Base-by-base conservation (phyloP, 352 stramenopile species). In the Pythium sukuiense region DNA sequence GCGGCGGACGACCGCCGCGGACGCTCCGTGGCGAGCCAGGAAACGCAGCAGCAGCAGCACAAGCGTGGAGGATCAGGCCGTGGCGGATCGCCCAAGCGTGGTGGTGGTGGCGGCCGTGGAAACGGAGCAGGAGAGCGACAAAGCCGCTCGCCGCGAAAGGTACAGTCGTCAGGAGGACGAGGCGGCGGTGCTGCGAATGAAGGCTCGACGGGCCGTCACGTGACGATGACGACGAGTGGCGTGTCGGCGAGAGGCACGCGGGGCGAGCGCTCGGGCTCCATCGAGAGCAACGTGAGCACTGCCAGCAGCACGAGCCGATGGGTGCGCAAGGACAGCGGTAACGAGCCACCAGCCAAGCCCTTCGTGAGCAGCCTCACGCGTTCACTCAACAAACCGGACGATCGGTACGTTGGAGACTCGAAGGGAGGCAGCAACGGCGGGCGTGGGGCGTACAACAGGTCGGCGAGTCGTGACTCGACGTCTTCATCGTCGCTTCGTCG, bases 271-370 rank as follows among this genome's bases (percentile, higher is more conserved):
- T 35, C 58, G 8, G 57, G 59, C 9, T 74, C 67, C 41, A 70
- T 64, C 16, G 67, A 70, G 30, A 74, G 67, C 67, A 67, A 67
- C 29, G 33, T 62, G 3, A 74, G 61, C 30, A 68, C 65, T 14
- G 14, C 37, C 18, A 37, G 30, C 45, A 65, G 58, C 52, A 59
- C 54, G 24, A 63, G 16, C 53, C 69, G 50, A 27, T 72, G 32
- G 52, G 30, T 32, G 49, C 72, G 58, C 24, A 70, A 73, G 46
- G 32, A 43, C 48, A 67, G 61, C 14, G 57, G 50, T 1, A 33
- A 59, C 27, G 67, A 71, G 7, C 53, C 37, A 7, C 66, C 59
- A 33, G 48, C 49, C 49, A 54, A 55, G 60, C 35, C 45, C n/a
- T 65, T 72, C 20, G 32, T 57, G 52, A 72, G 60, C 48, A 61